Conservation (phyloP, 2,329 filamentous ascomycete genomes). For the Dryadomyces quercivorus region DNA sequence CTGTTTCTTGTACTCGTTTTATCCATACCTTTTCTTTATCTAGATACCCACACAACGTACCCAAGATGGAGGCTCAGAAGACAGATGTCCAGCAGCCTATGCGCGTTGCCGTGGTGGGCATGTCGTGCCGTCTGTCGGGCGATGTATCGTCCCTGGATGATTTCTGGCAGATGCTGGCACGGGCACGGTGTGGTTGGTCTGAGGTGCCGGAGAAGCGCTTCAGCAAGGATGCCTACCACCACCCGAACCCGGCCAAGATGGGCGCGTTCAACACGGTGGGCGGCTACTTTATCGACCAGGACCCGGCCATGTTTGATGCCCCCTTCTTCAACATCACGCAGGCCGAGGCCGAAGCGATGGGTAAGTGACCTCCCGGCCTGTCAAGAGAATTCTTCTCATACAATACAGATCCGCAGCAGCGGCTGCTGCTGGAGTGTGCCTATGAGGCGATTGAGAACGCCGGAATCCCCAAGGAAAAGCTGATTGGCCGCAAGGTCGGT, state of each 20-base stretch:
- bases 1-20: no score
- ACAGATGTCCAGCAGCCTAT: conserved; percentile 17
- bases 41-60: background rate
- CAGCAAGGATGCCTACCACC: conserved; percentile 24
- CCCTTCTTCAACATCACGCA: conserved; percentile 38
- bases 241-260: conserved; percentile 26
- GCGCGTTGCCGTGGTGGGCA: conserved; percentile 34
- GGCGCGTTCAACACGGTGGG: conserved; percentile 25
- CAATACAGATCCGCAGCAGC: conserved; percentile 35
- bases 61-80: background rate
- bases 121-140: conserved; percentile 33
- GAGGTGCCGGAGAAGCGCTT: conserved; percentile 34
- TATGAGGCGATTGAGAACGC: conserved; percentile 43
- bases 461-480: conserved; percentile 32
- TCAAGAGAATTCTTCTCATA: no score
- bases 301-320: conserved; percentile 35
- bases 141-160: conserved; percentile 27
- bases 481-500: conserved; percentile 34
- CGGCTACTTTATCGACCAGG: conserved; percentile 31
- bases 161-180: conserved; percentile 31
- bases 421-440: conserved; percentile 38
- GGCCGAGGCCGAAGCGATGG: conserved; percentile 34
- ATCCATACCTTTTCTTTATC: no score
- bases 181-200: conserved; percentile 27
- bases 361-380: no score